These are phyloP conservation scores for Begonia masoniana DNA, from an alignment of 306 rosid species.

Conservation along the genomic window DNA sequence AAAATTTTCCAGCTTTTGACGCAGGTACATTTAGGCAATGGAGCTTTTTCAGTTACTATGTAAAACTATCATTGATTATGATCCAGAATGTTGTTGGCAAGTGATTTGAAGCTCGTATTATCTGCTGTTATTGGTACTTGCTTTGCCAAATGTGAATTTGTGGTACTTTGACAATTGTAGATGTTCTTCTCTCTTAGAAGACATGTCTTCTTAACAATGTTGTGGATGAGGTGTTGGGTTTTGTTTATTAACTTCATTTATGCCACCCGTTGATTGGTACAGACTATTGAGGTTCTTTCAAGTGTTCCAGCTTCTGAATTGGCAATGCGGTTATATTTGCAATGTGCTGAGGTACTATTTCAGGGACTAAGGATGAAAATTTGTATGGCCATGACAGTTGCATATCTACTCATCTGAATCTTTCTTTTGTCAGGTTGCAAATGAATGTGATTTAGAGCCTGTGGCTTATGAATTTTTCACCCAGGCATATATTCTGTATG, in stretches of 20 bases:
- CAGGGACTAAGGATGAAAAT: not conserved
- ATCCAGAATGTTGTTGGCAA: too few relatives aligned
- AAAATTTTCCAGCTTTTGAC: constrained; percentile 89
- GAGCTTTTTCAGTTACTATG: too few relatives aligned
- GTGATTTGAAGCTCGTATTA: too few relatives aligned
- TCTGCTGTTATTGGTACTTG: too few relatives aligned
- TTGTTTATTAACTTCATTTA: too few relatives aligned
- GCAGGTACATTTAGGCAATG: constrained; percentile 38
- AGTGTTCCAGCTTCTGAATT: constrained; percentile 74
- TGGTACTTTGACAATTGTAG: too few relatives aligned
- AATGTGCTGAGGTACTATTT: constrained; percentile 88
- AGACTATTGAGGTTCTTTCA: constrained; percentile 76
- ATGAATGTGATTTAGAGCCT: constrained; percentile 89
- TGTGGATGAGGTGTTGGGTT: too few relatives aligned
- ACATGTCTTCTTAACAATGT: too few relatives aligned
- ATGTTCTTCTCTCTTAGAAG: too few relatives aligned
- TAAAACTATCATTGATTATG: too few relatives aligned
- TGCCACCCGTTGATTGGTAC: constrained; percentile 12
- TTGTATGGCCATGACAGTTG: constrained; percentile 1
- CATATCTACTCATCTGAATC: too few relatives aligned
- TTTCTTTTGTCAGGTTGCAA: constrained; percentile 57
- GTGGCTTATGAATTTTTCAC: constrained; percentile 96
- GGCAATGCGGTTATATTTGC: constrained; percentile 78
- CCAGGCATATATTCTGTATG: constrained; percentile 92
- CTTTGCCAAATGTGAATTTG: too few relatives aligned